Evolutionary conservation across 2,329 filamentous ascomycete species (phyloP), one percentile per base, ranked within the genome.

Genomic region (Neopestalotiopsis sp.): DNA sequence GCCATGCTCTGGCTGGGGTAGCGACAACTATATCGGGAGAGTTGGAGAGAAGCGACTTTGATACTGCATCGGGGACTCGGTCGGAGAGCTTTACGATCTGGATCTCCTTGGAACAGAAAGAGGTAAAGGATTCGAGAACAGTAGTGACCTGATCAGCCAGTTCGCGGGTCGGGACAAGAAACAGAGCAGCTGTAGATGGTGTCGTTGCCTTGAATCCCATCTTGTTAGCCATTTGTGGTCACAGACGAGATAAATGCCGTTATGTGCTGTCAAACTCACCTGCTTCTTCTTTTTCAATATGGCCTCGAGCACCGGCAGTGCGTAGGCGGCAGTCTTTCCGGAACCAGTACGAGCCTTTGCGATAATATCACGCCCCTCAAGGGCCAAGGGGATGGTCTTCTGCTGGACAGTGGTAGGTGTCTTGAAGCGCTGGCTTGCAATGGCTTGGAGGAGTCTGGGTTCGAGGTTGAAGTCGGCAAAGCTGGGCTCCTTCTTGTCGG

Each of bases 301-400:
- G 45, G 89, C 88, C 74, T 97, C 92, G 17, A 99, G 82, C n/a
- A 97, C 87, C 1, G 96, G 96, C 57, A 99, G 86, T 6, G 97
- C 84, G 78, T 98, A 98, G 64, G 96, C 95, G n/a, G 94, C 94
- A 12, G 96, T 99, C 86, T 99, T 99, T 74, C 96, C 96, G 4
- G 95, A 97, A 13, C 96, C 96, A 4, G 96, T 98, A 81, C 95
- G 97, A 49, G 95, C 94, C 77, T 95, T 94, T 67, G 94, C 95
- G 52, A 98, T 85, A 62, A 99, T 90, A 85, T 98, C 94, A 76
- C 94, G 91, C 13, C 96, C 95, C 72, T 94, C 90, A 20, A 98
- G 85, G 28, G 94, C 94, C 49, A 98, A 83, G 1, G 96, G 96
- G 71, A 99, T 97, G 1, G 94, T 93, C 80, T 92, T 91, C 57